Base-by-base conservation (phyloP, 169 alveolate genomes). In the Plasmodium fragile region DNA sequence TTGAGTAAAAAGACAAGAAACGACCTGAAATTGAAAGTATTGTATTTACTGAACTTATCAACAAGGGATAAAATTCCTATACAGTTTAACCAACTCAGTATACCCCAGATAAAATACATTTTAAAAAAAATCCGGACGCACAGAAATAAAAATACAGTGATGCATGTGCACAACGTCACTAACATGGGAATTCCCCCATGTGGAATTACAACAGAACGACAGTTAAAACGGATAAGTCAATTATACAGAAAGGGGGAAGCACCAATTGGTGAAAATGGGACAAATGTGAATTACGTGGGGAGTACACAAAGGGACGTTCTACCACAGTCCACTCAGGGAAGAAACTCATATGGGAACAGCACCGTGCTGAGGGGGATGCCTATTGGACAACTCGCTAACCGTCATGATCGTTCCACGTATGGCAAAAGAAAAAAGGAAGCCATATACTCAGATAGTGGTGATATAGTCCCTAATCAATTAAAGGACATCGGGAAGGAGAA, bases 81-180 rank as follows among this genome's bases (percentile, higher is more conserved):
- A 83, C 30, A 71, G 16, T 83, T 83, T 83, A 53, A 71, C 11
- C 28, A 83, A 49, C 53, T 83, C 36, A 83, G 55, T 72, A 39
- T 83, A 36, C 59, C 92, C 32, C 59, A 39, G 65, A 83, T 83
- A 83, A 70, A 83, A 72, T 6, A 13, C 77, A 72, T 83, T 83
- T 83, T 83, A 72, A 83, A 83, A 72, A 43, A 52, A n/a, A 34
- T 83, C 25, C 7, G 59, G 25, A 16, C 52, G 69, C 11, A 53
- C 11, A 73, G 55, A n/a, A 83, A 83, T 45, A 16, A 34, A 36
- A 83, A 83, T 36, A 72, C 69, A 13, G 59, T 72, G 18, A 34
- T 83, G 22, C 55, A 43, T 72, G 83, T 83, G 11, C 92, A 83
- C 59, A 72, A 45, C 41, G 34, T 71, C 25, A 83, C 32, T 39